Percentiles rank a stretch among this genome's conserved stretches.
These are phyloP conservation scores for Plantago elongata DNA, from an alignment of 257 asterid genomes.

Conservation along the genomic window DNA sequence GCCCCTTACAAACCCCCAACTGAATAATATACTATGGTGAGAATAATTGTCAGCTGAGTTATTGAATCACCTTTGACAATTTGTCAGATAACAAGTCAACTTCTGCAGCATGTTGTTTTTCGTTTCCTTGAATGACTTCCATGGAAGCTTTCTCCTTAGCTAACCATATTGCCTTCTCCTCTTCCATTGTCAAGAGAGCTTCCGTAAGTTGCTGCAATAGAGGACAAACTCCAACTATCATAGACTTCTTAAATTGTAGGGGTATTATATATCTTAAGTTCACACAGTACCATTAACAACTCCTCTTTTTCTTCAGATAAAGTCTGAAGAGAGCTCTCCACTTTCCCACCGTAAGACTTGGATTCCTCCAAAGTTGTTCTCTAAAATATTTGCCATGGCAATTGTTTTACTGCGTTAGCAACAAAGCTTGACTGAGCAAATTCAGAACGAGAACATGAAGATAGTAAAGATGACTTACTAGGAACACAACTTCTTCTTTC, in stretches of 20 bases:
- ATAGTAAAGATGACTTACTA: constrained; percentile 45
- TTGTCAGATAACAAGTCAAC: constrained; percentile 41
- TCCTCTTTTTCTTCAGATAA: constrained; percentile 77
- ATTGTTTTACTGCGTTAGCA: constrained; percentile 16
- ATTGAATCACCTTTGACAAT: constrained; percentile 56
- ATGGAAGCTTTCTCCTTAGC: constrained; percentile 84
- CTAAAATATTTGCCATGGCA: constrained; percentile 41
- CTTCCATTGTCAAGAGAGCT: constrained; percentile 87
- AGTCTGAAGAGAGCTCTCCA: constrained; percentile 43
- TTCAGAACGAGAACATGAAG: constrained; percentile 11
- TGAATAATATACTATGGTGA: background rate
- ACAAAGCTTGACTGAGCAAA: constrained; percentile 10
- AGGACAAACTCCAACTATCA: constrained; percentile 17
- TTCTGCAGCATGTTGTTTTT: constrained; percentile 44
- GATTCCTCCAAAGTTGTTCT: constrained; percentile 54
- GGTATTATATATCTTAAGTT: background rate
- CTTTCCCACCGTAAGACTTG: constrained; percentile 26
- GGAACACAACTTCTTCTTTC: constrained; percentile 64
- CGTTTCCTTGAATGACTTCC: constrained; percentile 55
- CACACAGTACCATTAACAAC: constrained; percentile 56
- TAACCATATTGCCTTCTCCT: constrained; percentile 89
- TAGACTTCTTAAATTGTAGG: constrained; percentile 2
- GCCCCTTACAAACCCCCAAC: background rate
- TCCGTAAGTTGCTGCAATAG: constrained; percentile 77
- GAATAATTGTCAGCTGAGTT: background rate